Evolutionary conservation across 352 stramenopile species (phyloP).

Genomic region (Phytophthora sp.): DNA sequence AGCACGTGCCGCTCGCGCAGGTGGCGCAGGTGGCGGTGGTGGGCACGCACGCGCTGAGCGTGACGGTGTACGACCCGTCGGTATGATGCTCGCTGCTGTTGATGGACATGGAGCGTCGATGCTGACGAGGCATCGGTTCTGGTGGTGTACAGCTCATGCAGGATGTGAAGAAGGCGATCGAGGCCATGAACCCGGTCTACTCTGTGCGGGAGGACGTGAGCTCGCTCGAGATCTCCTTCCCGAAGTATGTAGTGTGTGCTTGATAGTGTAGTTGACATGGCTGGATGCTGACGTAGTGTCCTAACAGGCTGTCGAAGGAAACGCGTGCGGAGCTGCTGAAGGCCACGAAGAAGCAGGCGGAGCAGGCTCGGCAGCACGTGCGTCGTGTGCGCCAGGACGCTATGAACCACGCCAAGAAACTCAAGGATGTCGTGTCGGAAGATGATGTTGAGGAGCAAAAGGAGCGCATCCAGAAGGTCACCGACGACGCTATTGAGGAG

Average conservation of each 20-base stretch:
- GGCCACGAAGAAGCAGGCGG: slow-evolving; percentile 83
- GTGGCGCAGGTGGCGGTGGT: slow-evolving; percentile 78
- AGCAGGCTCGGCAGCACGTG: slow-evolving; percentile 82
- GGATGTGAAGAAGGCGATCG: slow-evolving; percentile 78
- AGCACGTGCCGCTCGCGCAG: slow-evolving; percentile 79
- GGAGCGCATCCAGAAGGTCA: slow-evolving; percentile 85
- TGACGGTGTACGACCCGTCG: slow-evolving; percentile 84
- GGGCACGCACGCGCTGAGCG: slow-evolving; percentile 64
- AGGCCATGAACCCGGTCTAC: slow-evolving; percentile 79
- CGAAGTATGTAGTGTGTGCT: slow-evolving; percentile 56
- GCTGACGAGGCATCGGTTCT: slow-evolving; percentile 1
- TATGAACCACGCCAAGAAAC: slow-evolving; percentile 85
- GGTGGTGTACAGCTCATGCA: slow-evolving; percentile 51
- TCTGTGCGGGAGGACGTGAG: slow-evolving; percentile 70
- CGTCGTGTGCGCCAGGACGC: slow-evolving; percentile 85
- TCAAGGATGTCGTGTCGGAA: slow-evolving; percentile 81
- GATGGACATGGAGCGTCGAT: not conserved
- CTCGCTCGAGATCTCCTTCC: slow-evolving; percentile 79
- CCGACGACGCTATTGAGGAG: slow-evolving; percentile 69
- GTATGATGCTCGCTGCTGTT: slow-evolving; percentile 33
- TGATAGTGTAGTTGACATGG: not conserved
- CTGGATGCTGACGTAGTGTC: not conserved
- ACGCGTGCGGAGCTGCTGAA: slow-evolving; percentile 82
- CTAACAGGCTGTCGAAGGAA: slow-evolving; percentile 82
- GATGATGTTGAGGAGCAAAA: slow-evolving; percentile 79